Evolutionary conservation across 371 early-diverging fungal genomes (phyloP), one percentile per base, ranked within the genome.

Genomic region (Mucor saturninus): DNA sequence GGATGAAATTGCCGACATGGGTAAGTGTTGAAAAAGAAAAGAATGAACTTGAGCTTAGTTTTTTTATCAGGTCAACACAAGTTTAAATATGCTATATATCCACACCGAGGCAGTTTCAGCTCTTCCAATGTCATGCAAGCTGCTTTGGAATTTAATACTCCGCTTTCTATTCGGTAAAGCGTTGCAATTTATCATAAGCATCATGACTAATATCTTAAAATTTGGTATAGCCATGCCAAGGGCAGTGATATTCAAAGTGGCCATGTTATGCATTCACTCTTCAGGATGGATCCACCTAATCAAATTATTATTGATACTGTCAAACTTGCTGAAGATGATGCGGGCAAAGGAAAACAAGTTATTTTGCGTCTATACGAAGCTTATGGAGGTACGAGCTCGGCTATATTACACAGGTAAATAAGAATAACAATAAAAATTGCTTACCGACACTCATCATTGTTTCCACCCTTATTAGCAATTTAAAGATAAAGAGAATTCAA

Each of bases 21-120:
- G 87, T 73, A 71, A 21, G 21, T 35, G 35, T 8, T 61, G 31
- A 35, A 14, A 37, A 28, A 7, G 3, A 29, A 46, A 26, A 21
- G 21, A 21, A 21, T 21, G 21, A 21, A 15, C 7, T 28, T 21
- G 1, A 26, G 11, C 2, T n/a, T 10, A n/a, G 4, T 21, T n/a
- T 26, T 9, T 15, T 21, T 49, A 48, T 29, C 54, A 76, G 71
- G 78, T 21, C 57, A 80, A 82, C 96, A 95, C 62, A 70, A 81
- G 14, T 95, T 98, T 85, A 86, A 85, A 45, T 98, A 94, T 71
- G 97, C 96, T 1, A 68, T 97, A 9, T 93, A 90, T 61, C 96
- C 98, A 6, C 98, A 98, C 76, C 65, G 73, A 39, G 90, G 92
- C 0, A 69, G 88, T 11, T 97, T 94, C 67, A 63, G 74, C 39